Conservation (phyloP, 1,139 yeast genomes). For the Insectozyma bohioensis region DNA sequence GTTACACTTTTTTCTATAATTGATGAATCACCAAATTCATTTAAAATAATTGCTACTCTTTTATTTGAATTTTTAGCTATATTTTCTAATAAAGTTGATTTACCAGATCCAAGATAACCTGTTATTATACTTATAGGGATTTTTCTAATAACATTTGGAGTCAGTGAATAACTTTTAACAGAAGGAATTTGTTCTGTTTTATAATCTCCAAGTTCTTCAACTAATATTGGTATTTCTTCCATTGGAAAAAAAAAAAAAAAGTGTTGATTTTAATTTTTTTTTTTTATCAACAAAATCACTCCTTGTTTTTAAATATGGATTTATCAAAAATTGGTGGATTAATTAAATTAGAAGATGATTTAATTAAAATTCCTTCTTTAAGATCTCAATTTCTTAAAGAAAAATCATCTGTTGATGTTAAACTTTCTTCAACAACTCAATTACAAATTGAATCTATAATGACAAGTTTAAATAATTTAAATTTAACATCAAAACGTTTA, state of each 20-base stretch:
- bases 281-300: neutral
- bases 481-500: conserved; percentile 39
- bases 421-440: conserved; percentile 63
- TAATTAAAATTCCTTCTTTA: conserved; percentile 53
- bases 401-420: conserved; percentile 70
- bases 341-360: conserved; percentile 54
- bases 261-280: neutral
- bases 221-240: conserved; percentile 57
- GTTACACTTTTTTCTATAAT: conserved; percentile 88
- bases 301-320: conserved; percentile 14
- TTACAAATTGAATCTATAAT: conserved; percentile 56
- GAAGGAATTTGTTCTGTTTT: conserved; percentile 9
- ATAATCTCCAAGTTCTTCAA: conserved; percentile 28
- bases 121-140: conserved; percentile 93
- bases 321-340: conserved; percentile 45
- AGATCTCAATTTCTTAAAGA: conserved; percentile 66
- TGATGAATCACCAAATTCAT: conserved; percentile 87
- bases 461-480: conserved; percentile 37
- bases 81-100: conserved; percentile 76
- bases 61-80: conserved; percentile 69
- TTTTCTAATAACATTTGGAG: conserved; percentile 26
- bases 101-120: conserved; percentile 95
- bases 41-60: conserved; percentile 83
- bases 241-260: conserved; percentile 12
- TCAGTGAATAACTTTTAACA: conserved; percentile 11